Base-by-base conservation (phyloP, 192 early-diverging fungal genomes). In the Backusella luteola region DNA sequence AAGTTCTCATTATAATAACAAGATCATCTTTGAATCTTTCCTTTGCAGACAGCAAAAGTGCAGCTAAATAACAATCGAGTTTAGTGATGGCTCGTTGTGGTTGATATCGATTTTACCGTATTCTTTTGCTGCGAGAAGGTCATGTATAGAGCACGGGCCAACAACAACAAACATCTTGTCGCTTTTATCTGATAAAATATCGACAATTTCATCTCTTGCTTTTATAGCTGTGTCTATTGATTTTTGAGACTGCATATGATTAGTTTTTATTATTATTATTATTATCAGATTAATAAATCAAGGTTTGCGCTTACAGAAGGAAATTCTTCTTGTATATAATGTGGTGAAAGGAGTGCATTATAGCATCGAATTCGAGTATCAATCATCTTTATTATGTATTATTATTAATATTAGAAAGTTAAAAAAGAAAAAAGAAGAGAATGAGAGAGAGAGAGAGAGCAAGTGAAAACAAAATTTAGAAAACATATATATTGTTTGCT, bases 61-160 rank as follows among this genome's bases (percentile, higher is more conserved):
- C 67, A 56, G 76, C 80, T 81, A 66, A 15, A 35, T 32, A 15
- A 52, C 32, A 42, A 29, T 23, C n/a, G 41, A 68, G 39, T 12
- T 66, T 52, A 68, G 35, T 34, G 49, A 44, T 6, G 11, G 19
- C 36, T 17, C 4, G 15, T 8, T 44, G 5, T 44, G 12, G 5
- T 19, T 44, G 42, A 4, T 23, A 29, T 11, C 23, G 15, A 34
- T 7, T 34, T 73, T 76, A 85, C 90, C 93, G 86, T 98, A 97
- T 75, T 95, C 95, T 34, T 92, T 71, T 6, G 96, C 96, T 5
- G 94, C 92, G 19, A 90, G 79, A 21, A 91, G 86, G 78, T 98
- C 94, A 87, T 98, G 97, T 81, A 98, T 98, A 17, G 94, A 96
- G 82, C 97, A 98, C 4, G 97, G 97, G 2, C 97, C 97, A 14